Evolutionary conservation across 2,329 filamentous ascomycete genomes (phyloP).

Genomic region (Penicillium sp.): DNA sequence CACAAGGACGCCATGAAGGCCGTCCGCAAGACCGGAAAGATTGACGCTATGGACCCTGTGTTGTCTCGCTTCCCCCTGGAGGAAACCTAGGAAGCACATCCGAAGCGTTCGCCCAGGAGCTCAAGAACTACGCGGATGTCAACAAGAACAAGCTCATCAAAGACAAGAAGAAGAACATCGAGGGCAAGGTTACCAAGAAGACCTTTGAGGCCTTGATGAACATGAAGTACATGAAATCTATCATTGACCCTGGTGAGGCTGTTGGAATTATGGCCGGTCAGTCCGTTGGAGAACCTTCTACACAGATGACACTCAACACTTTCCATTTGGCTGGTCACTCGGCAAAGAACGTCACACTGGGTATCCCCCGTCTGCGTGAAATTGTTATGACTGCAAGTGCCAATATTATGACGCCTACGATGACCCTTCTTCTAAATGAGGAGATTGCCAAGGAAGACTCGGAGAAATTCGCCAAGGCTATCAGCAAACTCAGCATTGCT

Average conservation of each 20-base stretch:
- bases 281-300: conserved; percentile 94
- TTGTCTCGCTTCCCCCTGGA: conserved; percentile 71
- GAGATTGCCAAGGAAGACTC: conserved; percentile 68
- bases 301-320: conserved; percentile 98
- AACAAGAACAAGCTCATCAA: conserved; percentile 65
- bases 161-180: conserved; percentile 55
- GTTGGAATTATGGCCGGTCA: conserved; percentile 96
- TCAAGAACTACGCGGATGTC: conserved; percentile 72
- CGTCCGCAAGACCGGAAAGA: conserved; percentile 68
- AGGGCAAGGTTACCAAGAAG: conserved; percentile 58
- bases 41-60: conserved; percentile 71
- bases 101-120: conserved; percentile 73
- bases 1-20: conserved; percentile 73
- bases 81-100: conserved; percentile 82
- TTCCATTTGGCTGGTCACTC: conserved; percentile 99
- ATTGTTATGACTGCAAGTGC: conserved; percentile 96
- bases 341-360: conserved; percentile 96
- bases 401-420: conserved; percentile 78
- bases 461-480: conserved; percentile 84
- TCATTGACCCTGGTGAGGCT: conserved; percentile 92
- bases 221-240: conserved; percentile 86
- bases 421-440: conserved; percentile 71
- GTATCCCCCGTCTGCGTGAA: conserved; percentile 95
- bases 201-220: conserved; percentile 81
- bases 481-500: conserved; percentile 79